phyloP scores from a whole-genome alignment of 2,329 filamentous ascomycete genomes.

The Septoria petroselini region DNA sequence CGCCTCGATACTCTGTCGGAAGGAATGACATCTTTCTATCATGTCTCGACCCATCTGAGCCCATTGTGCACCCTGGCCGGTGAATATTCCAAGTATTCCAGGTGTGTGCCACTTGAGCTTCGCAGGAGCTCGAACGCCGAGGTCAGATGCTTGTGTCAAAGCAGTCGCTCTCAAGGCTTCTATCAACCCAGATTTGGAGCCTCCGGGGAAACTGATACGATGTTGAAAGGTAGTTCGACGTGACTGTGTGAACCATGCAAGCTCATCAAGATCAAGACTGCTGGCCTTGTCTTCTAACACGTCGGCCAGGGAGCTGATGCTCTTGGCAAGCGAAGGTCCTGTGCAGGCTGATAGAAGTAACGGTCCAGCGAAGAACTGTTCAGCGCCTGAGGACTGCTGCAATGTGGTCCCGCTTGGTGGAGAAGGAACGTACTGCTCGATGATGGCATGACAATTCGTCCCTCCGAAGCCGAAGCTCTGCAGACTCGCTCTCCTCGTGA shows the following conservation, averaged over 20 bases:
- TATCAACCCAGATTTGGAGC: conserved; percentile 8
- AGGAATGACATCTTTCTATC: conserved; percentile 19
- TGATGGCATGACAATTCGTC: conserved; percentile 28
- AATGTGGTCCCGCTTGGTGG: not conserved
- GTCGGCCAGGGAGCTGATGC: conserved; percentile 16
- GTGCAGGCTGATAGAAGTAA: conserved; percentile 22
- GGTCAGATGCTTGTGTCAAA: conserved; percentile 10
- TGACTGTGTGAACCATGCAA: conserved; percentile 19
- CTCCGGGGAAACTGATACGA: conserved; percentile 19
- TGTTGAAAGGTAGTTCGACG: conserved; percentile 23
- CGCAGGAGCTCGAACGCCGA: conserved; percentile 17
- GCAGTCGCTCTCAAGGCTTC: conserved; percentile 12
- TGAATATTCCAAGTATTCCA: conserved; percentile 34
- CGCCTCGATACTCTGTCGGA: conserved; percentile 21
- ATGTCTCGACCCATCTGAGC: conserved; percentile 32
- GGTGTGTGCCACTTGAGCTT: conserved; percentile 18
- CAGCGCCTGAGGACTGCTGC: not conserved
- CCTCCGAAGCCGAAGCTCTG: conserved; percentile 32
- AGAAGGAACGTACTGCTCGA: conserved; percentile 23
- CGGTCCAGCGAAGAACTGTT: conserved; percentile 18
- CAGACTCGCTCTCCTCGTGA: conserved; percentile 18
- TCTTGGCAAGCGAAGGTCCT: conserved; percentile 16
- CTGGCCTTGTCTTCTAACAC: conserved; percentile 11
- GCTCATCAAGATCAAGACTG: conserved; percentile 13
- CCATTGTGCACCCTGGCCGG: conserved; percentile 40